Conservation (phyloP, 1,139 yeast genomes). For the Dujonia santamariae region DNA sequence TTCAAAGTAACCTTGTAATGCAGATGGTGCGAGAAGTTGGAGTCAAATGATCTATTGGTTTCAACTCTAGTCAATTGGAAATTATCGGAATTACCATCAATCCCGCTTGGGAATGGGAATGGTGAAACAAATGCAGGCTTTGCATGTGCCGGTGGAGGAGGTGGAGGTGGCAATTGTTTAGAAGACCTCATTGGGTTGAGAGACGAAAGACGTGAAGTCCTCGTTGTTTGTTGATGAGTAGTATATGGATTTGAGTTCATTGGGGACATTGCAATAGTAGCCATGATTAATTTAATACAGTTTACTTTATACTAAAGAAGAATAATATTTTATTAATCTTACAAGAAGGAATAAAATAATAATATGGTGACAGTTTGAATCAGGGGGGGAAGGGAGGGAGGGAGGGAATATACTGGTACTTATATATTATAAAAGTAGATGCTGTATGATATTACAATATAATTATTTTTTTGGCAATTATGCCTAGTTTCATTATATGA, state of each 20-base stretch:
- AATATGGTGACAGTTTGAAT: too few relatives aligned
- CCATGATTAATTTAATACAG: background rate
- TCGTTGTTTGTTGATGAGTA: background rate
- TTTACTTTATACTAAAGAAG: too few relatives aligned
- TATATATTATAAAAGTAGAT: too few relatives aligned
- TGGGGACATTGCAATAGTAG: background rate
- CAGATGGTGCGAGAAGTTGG: conserved; percentile 23
- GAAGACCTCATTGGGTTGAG: conserved; percentile 6
- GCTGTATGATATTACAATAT: too few relatives aligned
- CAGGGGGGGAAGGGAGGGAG: too few relatives aligned
- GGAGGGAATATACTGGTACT: too few relatives aligned
- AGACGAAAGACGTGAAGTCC: conserved; percentile 5
- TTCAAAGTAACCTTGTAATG: conserved; percentile 27
- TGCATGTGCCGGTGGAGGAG: background rate
- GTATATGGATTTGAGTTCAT: background rate
- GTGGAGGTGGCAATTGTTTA: conserved; percentile 5
- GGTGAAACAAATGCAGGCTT: background rate
- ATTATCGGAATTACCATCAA: conserved; percentile 1
- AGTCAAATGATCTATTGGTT: conserved; percentile 39
- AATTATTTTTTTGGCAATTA: too few relatives aligned
- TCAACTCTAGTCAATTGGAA: conserved; percentile 5
- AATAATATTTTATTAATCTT: too few relatives aligned
- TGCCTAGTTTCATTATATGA: too few relatives aligned
- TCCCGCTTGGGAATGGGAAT: background rate
- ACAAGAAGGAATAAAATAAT: too few relatives aligned